A percentile compares a stretch with the other conserved stretches of the same genome.
Evolutionary conservation across 179 eudicot species (phyloP).

Genomic region (Beta macrorhiza): DNA sequence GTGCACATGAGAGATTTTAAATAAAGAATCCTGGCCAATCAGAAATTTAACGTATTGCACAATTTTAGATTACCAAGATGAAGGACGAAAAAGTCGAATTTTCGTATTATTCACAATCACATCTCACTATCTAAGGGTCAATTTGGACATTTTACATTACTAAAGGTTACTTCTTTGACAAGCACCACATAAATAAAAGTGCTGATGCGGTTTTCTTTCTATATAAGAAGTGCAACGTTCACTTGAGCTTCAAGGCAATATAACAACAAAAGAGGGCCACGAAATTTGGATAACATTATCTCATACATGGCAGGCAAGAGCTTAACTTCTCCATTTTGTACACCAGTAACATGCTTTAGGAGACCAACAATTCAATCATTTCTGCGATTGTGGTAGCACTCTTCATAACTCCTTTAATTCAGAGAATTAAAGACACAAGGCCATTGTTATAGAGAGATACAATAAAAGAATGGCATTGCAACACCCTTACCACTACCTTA

Average conservation of each 20-base stretch:
- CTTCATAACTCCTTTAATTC: background rate
- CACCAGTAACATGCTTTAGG: background rate
- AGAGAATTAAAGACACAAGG: background rate
- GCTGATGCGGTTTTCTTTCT: background rate
- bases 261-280: constrained; percentile 31
- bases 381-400: background rate
- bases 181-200: background rate
- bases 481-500: constrained; percentile 20
- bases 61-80: too few species aligned
- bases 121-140: too few species aligned
- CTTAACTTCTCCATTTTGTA: background rate
- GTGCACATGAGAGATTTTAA: too few species aligned
- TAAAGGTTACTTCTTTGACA: too few species aligned
- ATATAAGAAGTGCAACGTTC: background rate
- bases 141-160: too few species aligned
- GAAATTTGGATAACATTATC: constrained; percentile 21
- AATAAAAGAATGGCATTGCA: constrained; percentile 38
- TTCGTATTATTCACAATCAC: too few species aligned
- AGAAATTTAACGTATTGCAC: too few species aligned
- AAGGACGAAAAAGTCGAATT: too few species aligned
- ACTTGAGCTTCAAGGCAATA: background rate
- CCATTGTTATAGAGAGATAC: background rate
- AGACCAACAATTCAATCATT: background rate
- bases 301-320: background rate
- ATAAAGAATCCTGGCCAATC: too few species aligned